These are phyloP conservation scores for Rhynchosporium secalis DNA, from an alignment of 2,329 filamentous ascomycete genomes.

Conservation along the genomic window DNA sequence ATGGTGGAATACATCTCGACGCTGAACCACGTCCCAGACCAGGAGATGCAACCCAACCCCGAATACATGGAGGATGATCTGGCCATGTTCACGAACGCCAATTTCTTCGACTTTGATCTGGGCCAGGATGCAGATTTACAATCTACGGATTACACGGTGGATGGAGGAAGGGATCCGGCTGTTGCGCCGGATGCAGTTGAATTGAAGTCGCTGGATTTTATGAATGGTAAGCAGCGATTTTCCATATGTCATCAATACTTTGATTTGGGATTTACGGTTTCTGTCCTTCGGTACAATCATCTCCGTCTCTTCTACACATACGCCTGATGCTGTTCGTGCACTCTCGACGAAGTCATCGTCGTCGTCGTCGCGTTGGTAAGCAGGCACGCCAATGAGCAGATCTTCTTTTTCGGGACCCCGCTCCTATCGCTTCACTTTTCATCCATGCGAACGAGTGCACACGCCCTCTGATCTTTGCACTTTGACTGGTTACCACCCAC, in stretches of 20 bases:
- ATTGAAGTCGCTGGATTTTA: slow-evolving; percentile 27
- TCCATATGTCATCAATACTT: not conserved
- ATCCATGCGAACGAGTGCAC: too few relatives aligned
- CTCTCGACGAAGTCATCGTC: too few relatives aligned
- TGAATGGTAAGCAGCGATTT: slow-evolving; percentile 17
- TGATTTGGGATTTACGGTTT: not conserved
- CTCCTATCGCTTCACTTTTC: too few relatives aligned
- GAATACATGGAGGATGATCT: slow-evolving; percentile 68
- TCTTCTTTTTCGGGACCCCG: too few relatives aligned
- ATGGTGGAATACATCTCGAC: slow-evolving; percentile 88
- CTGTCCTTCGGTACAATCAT: not conserved
- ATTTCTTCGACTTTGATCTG: slow-evolving; percentile 78
- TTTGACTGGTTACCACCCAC: not conserved
- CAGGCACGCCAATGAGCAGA: too few relatives aligned
- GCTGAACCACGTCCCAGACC: slow-evolving; percentile 69
- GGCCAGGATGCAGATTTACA: slow-evolving; percentile 60
- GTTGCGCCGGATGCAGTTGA: slow-evolving; percentile 21
- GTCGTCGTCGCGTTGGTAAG: too few relatives aligned
- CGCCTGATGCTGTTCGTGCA: too few relatives aligned
- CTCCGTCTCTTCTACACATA: too few relatives aligned
- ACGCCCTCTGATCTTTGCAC: not conserved
- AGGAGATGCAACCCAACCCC: slow-evolving; percentile 57
- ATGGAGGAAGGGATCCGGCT: slow-evolving; percentile 19
- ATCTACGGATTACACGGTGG: slow-evolving; percentile 25
- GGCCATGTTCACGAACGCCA: slow-evolving; percentile 77